These are phyloP conservation scores for Emericellopsis terricola DNA, from an alignment of 495 filamentous ascomycete species.

Conservation along the genomic window DNA sequence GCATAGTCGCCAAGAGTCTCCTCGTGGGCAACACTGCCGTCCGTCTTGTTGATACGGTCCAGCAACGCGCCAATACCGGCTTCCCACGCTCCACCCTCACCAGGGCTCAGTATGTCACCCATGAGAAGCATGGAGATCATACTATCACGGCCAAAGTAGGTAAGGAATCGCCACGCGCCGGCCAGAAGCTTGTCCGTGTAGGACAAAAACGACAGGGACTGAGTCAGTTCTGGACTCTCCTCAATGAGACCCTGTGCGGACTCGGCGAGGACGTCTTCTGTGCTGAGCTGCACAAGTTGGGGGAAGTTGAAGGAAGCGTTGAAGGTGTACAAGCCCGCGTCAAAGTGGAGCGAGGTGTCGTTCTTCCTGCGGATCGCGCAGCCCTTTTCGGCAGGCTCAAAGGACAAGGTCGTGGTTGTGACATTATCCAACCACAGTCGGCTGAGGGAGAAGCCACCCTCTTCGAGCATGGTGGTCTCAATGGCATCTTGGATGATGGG, in stretches of 20 bases:
- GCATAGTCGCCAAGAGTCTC: conserved; percentile 52
- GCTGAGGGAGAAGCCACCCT: conserved; percentile 22
- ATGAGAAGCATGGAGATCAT: conserved; percentile 41
- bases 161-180: conserved; percentile 49
- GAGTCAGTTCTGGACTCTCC: conserved; percentile 24
- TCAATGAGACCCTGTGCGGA: conserved; percentile 24
- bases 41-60: conserved; percentile 37
- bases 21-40: conserved; percentile 45
- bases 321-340: conserved; percentile 35
- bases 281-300: conserved; percentile 33
- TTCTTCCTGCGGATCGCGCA: conserved; percentile 11
- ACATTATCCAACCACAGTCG: conserved; percentile 44
- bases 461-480: conserved; percentile 11
- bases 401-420: conserved; percentile 31
- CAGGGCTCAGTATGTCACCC: conserved; percentile 37
- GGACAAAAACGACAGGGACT: conserved; percentile 41
- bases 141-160: conserved; percentile 48
- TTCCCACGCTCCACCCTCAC: conserved; percentile 36
- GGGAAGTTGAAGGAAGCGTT: conserved; percentile 43
- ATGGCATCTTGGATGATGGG: conserved; percentile 34
- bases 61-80: conserved; percentile 40
- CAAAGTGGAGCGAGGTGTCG: conserved; percentile 26
- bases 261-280: conserved; percentile 28
- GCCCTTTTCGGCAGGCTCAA: conserved; percentile 14
- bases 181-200: conserved; percentile 43